phyloP scores from a whole-genome alignment of 805 yeast species.

The Kazachstania africana region DNA sequence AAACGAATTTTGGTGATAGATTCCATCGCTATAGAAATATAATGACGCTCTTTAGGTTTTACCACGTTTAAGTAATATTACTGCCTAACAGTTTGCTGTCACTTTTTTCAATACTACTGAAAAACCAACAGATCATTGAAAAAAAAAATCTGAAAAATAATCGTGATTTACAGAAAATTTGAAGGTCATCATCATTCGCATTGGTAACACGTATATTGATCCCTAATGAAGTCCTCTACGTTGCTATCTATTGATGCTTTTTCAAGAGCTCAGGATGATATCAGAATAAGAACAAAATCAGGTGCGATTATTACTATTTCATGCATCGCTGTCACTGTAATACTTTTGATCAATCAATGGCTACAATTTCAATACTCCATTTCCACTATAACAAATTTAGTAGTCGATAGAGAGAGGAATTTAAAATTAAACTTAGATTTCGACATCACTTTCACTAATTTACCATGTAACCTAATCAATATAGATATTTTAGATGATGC shows the following conservation, averaged over 20 bases:
- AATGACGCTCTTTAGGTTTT: too few relatives aligned
- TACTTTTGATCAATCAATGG: conserved; percentile 67
- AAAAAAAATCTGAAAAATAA: too few relatives aligned
- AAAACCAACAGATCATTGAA: too few relatives aligned
- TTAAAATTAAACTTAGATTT: conserved; percentile 64
- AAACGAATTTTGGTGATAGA: too few relatives aligned
- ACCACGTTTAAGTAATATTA: too few relatives aligned
- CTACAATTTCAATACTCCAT: conserved; percentile 55
- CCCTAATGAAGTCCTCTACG: conserved; percentile 17
- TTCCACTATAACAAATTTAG: conserved; percentile 67
- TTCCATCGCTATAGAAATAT: too few relatives aligned
- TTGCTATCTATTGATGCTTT: conserved; percentile 69
- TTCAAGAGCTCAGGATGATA: conserved; percentile 89
- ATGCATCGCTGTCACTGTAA: conserved; percentile 48
- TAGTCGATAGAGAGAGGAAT: conserved; percentile 74
- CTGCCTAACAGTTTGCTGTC: too few relatives aligned
- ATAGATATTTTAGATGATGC: conserved; percentile 82
- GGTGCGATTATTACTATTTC: conserved; percentile 83
- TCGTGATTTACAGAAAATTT: too few relatives aligned
- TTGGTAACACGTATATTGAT: background rate
- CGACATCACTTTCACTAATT: conserved; percentile 69
- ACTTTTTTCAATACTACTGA: too few relatives aligned
- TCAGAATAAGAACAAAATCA: conserved; percentile 71
- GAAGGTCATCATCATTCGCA: too few relatives aligned
- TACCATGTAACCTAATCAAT: conserved; percentile 76